A percentile compares a stretch with the other conserved stretches of the same genome.
phyloP scores from a whole-genome alignment of 2,329 filamentous ascomycete species.

The Nigrospora oryzae region DNA sequence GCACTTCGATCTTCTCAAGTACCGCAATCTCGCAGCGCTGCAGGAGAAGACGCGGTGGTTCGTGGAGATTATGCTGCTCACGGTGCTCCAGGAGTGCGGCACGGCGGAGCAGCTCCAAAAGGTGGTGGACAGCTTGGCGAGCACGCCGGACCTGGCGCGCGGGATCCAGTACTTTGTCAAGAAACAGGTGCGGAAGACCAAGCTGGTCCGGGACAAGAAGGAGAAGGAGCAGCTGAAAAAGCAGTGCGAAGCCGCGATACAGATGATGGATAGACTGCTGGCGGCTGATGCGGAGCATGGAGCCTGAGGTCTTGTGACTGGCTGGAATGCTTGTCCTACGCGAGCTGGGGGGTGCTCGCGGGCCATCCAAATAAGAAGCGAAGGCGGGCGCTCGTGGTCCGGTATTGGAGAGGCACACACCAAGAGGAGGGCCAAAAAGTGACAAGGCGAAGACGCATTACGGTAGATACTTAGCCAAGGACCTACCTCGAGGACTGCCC shows the following conservation, averaged over 20 bases:
- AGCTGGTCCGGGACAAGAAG: slow-evolving; percentile 37
- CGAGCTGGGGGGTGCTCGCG: too few species aligned
- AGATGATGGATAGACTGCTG: slow-evolving; percentile 21
- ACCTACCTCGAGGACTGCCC: too few species aligned
- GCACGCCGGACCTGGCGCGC: slow-evolving; percentile 53
- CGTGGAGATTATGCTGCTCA: slow-evolving; percentile 72
- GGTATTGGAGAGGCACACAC: too few species aligned
- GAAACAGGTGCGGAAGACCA: slow-evolving; percentile 62
- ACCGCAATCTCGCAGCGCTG: slow-evolving; percentile 70
- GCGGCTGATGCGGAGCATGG: not conserved
- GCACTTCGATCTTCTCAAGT: slow-evolving; percentile 47
- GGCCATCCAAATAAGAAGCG: too few species aligned
- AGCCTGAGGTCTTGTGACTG: too few species aligned
- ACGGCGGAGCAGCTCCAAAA: slow-evolving; percentile 47
- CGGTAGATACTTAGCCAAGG: too few species aligned
- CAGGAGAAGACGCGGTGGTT: slow-evolving; percentile 71
- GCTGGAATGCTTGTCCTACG: too few species aligned
- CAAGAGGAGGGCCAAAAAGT: too few species aligned
- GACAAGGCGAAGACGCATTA: too few species aligned
- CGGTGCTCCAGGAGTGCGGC: slow-evolving; percentile 60
- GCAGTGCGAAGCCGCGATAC: slow-evolving; percentile 34
- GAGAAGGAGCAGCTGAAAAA: slow-evolving; percentile 38
- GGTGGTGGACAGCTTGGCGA: slow-evolving; percentile 54
- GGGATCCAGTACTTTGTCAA: slow-evolving; percentile 74
- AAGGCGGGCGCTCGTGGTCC: too few species aligned